These are phyloP conservation scores for Centaurea solstitialis DNA, from an alignment of 129 eudicot species.

Conservation along the genomic window DNA sequence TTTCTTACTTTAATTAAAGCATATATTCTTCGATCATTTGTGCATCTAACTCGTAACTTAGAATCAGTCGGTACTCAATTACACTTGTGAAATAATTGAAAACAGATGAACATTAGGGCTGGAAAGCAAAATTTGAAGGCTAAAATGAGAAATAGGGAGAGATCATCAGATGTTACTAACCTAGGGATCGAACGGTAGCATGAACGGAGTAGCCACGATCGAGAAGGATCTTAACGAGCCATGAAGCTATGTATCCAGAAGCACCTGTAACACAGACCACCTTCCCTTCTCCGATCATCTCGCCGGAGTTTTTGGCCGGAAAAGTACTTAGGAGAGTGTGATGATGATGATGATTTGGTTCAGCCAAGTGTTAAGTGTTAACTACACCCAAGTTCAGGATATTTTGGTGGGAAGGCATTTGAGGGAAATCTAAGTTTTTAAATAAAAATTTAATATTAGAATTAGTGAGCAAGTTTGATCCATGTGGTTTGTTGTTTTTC, in stretches of 20 bases:
- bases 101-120: not conserved
- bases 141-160: not conserved
- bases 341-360: not conserved
- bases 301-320: not conserved
- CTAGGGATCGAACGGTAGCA: conserved; percentile 46
- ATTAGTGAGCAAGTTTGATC: no score
- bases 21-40: no score
- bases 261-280: conserved; percentile 62
- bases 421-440: no score
- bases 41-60: no score
- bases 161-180: conserved; percentile 10
- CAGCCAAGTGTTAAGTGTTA: no score
- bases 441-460: no score
- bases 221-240: conserved; percentile 52
- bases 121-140: not conserved
- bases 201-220: conserved; percentile 48
- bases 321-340: not conserved
- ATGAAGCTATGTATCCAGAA: conserved; percentile 61
- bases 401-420: no score
- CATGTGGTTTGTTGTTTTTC: no score
- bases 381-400: no score
- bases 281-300: conserved; percentile 43
- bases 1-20: not conserved
- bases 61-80: not conserved
- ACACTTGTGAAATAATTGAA: not conserved